Percentiles rank a stretch among this genome's conserved stretches.
phyloP scores from a whole-genome alignment of 2,329 filamentous ascomycete species.

The Sclerotiophoma versabilis region DNA sequence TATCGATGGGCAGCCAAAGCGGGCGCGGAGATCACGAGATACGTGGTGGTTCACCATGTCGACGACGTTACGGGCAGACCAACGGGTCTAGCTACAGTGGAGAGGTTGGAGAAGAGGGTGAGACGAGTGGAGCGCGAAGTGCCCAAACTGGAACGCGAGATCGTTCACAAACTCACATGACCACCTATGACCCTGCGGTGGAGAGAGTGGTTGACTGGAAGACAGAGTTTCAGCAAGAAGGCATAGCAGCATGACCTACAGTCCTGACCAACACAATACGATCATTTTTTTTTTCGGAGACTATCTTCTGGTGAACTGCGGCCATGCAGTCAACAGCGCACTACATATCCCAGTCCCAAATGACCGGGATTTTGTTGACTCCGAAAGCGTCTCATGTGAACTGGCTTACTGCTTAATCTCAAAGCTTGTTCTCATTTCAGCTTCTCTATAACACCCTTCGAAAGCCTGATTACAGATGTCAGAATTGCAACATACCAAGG shows the following conservation, averaged over 20 bases:
- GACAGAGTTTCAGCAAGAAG: slow-evolving; percentile 8
- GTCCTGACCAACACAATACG: neutral
- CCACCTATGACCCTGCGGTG: neutral
- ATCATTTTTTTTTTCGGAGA: too few species aligned
- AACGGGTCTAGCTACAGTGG: slow-evolving; percentile 7
- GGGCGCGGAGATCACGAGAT: neutral
- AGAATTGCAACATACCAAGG: too few species aligned
- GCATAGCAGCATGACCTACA: slow-evolving; percentile 4
- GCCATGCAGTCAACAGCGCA: too few species aligned
- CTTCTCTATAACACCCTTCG: too few species aligned
- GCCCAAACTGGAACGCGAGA: neutral
- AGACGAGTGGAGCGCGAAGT: slow-evolving; percentile 1
- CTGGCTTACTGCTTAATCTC: too few species aligned
- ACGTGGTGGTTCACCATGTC: slow-evolving; percentile 15
- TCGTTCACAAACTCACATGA: neutral
- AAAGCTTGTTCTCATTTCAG: too few species aligned
- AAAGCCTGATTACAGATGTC: too few species aligned
- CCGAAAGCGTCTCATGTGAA: too few species aligned
- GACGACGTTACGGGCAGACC: slow-evolving; percentile 8
- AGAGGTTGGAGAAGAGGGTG: slow-evolving; percentile 4
- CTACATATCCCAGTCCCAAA: neutral
- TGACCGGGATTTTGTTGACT: fast-evolving
- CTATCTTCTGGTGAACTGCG: too few species aligned
- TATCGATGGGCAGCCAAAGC: neutral
- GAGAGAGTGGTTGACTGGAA: slow-evolving; percentile 6